Percentiles rank a stretch among this genome's conserved stretches.
These are phyloP conservation scores for Saccharomyces hybrid DNA, from an alignment of 1,139 yeast species.

Conservation along the genomic window DNA sequence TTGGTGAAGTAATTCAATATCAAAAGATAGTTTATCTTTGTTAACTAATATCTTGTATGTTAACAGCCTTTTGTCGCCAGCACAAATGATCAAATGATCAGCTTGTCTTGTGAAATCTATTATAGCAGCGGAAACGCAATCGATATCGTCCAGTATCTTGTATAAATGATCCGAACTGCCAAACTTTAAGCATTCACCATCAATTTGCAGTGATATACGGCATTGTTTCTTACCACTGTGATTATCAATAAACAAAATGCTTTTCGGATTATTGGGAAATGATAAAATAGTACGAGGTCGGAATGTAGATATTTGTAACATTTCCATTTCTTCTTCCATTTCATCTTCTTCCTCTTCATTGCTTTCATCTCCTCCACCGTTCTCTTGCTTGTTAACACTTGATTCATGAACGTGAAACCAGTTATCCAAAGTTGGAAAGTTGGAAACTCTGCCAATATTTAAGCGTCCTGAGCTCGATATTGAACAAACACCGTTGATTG, in stretches of 20 bases:
- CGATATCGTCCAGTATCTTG: slow-evolving; percentile 8
- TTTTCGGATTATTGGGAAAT: neutral
- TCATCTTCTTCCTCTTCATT: slow-evolving; percentile 18
- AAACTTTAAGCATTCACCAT: neutral
- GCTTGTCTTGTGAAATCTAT: slow-evolving; percentile 21
- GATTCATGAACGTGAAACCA: slow-evolving; percentile 20
- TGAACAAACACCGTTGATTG: slow-evolving; percentile 26
- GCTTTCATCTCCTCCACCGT: slow-evolving; percentile 13
- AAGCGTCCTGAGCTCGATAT: slow-evolving; percentile 22
- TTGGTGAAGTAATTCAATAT: slow-evolving; percentile 48
- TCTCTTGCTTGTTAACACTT: slow-evolving; percentile 2
- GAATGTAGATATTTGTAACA: neutral
- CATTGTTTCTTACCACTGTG: neutral
- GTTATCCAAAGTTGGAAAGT: slow-evolving; percentile 13
- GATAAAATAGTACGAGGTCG: slow-evolving; percentile 5
- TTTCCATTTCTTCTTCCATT: slow-evolving; percentile 1
- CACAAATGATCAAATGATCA: slow-evolving; percentile 38
- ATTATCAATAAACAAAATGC: neutral
- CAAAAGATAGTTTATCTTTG: slow-evolving; percentile 14
- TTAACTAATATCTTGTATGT: slow-evolving; percentile 16
- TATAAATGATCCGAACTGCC: neutral
- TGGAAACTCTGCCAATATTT: slow-evolving; percentile 23
- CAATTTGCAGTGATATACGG: neutral
- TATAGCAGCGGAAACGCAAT: slow-evolving; percentile 11
- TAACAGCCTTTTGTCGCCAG: slow-evolving; percentile 16